Base-by-base conservation (phyloP, 1,139 yeast genomes). In the Insectozyma bohioensis region DNA sequence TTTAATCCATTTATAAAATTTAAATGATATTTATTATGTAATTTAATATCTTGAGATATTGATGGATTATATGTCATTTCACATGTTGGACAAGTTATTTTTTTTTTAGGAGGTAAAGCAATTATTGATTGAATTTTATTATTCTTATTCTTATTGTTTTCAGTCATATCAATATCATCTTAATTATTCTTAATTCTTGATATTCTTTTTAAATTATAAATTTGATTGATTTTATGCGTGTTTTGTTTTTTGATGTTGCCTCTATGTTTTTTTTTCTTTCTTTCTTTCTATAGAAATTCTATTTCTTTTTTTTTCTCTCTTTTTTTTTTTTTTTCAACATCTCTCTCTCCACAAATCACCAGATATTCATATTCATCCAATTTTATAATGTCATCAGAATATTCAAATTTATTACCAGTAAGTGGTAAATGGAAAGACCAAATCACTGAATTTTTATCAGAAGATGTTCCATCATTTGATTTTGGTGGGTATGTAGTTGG, bases 401-500 rank as follows among this genome's bases (percentile, higher is more conserved):
- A 62, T 55, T 72, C 75, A 12, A 75, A 82, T 49, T 70, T 85
- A 24, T 68, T 88, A 26, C 95, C 96, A 0, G 63, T 71, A 12
- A 78, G 73, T 41, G 92, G 95, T 4, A 63, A 63, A 31, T 88
- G 97, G 97, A 86, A 79, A 54, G 74, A 74, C 35, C 82, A 81
- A 42, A 78, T 90, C 42, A 78, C 88, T 10, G 71, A 65, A 26
- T 90, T 85, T 80, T 67, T 90, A 16, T 66, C 75, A 4, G 97
- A 90, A 52, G 97, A 90, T 52, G 94, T 85, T 4, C 97, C 97
- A 1, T 80, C 95, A 0, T 90, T 90, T 51, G 97, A 90, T 56
- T 85, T 81, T 47, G 97, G 97, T 23, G 97, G 95, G 2, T 87
- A 64, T 52, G 97, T 90, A 1, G 97, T 90, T n/a, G 97, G 97